Evolutionary conservation across 2,329 filamentous ascomycete genomes (phyloP).

Genomic region (Colletotrichum siamense): DNA sequence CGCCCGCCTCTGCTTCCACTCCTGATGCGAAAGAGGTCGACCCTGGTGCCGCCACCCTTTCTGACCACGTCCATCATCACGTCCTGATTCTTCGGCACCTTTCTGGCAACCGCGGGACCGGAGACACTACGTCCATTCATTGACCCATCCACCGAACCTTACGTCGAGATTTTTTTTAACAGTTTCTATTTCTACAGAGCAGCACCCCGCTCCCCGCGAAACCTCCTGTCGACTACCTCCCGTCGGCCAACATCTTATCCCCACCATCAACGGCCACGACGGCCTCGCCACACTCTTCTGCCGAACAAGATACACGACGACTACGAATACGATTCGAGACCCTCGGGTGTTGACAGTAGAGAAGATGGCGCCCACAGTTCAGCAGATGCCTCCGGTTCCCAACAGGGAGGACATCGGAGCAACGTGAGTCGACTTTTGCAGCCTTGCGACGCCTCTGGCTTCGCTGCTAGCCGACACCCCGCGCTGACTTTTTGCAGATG

Average conservation of each 20-base stretch:
- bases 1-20: background rate
- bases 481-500: constrained; percentile 62
- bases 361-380: constrained; percentile 38
- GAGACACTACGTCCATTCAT: background rate
- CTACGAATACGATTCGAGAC: constrained; percentile 22
- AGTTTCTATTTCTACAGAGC: background rate
- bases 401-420: constrained; percentile 66
- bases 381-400: constrained; percentile 62
- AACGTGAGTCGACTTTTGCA: constrained; percentile 40
- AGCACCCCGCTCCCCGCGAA: constrained; percentile 4
- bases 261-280: constrained; percentile 23
- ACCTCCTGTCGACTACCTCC: background rate
- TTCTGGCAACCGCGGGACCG: background rate
- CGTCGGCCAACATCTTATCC: constrained; percentile 1
- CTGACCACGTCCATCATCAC: background rate
- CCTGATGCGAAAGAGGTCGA: background rate
- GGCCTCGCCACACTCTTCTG: background rate
- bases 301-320: background rate
- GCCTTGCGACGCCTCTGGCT: background rate
- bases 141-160: background rate
- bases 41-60: background rate
- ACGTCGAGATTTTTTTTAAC: background rate
- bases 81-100: background rate
- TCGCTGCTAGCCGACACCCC: background rate
- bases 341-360: constrained; percentile 34